Percentiles rank a stretch among this genome's conserved stretches.
These are phyloP conservation scores for Epichloe brachyelytri DNA, from an alignment of 2,329 filamentous ascomycete species.

Conservation along the genomic window DNA sequence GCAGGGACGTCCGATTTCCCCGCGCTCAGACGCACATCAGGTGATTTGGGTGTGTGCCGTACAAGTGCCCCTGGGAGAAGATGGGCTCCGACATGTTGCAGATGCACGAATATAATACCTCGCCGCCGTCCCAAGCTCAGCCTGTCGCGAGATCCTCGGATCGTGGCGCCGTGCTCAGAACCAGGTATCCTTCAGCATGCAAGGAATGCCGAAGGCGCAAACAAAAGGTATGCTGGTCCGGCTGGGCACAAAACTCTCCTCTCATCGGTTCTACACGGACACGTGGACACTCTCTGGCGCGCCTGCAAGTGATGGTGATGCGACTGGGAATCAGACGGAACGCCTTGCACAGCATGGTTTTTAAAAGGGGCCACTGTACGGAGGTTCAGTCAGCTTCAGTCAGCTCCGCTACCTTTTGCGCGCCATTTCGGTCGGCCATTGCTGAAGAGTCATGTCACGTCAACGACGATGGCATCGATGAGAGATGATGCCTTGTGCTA, in stretches of 20 bases:
- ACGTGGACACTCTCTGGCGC: no score
- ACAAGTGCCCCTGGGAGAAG: background rate
- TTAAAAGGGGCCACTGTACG: no score
- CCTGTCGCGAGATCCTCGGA: background rate
- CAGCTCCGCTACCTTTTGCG: background rate
- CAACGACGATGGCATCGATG: background rate
- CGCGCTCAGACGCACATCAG: background rate
- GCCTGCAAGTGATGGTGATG: no score
- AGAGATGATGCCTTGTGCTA: background rate
- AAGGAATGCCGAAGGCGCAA: constrained; percentile 38
- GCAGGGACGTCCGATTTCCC: background rate
- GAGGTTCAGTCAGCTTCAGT: background rate
- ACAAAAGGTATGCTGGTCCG: constrained; percentile 29
- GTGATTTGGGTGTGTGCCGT: background rate
- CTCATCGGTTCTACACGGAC: background rate
- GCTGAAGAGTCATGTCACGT: background rate
- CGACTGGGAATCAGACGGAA: no score
- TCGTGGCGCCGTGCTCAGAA: constrained; percentile 9
- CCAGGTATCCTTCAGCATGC: constrained; percentile 28
- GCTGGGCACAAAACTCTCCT: background rate
- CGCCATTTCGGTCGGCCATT: background rate
- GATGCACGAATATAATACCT: constrained; percentile 5
- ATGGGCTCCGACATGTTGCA: constrained; percentile 19
- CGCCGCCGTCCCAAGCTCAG: constrained; percentile 6
- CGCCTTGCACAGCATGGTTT: no score